Percentiles rank a stretch among this genome's conserved stretches.
phyloP scores from a whole-genome alignment of 768 basidiomycete species.

The Tremella mesenterica region DNA sequence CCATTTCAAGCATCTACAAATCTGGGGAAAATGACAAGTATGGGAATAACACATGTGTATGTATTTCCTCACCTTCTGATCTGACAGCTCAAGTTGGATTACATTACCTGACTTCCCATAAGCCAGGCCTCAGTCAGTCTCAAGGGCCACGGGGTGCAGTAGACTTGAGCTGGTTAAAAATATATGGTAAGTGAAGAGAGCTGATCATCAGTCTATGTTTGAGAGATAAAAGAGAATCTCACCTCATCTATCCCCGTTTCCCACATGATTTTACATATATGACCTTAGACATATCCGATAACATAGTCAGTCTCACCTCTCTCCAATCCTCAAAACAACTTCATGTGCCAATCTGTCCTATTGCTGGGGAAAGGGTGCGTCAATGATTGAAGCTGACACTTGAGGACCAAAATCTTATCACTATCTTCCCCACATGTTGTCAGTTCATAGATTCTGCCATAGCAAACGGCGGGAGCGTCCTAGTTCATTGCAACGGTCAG shows the following conservation, averaged over 20 bases:
- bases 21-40: conserved; percentile 18
- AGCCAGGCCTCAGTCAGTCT: background rate
- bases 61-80: conserved; percentile 6
- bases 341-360: background rate
- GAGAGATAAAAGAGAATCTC: conserved; percentile 37
- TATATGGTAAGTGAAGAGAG: background rate
- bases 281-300: conserved; percentile 43
- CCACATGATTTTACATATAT: conserved; percentile 40
- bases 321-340: background rate
- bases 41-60: conserved; percentile 44
- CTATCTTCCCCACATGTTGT: conserved; percentile 30
- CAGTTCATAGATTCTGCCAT: conserved; percentile 40
- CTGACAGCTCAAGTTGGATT: background rate
- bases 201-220: conserved; percentile 35
- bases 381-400: background rate
- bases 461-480: conserved; percentile 30
- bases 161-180: background rate
- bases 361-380: background rate
- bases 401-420: conserved; percentile 44
- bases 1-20: conserved; percentile 38
- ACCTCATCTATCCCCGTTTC: conserved; percentile 39
- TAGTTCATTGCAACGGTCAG: conserved; percentile 43
- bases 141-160: background rate
- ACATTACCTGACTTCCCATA: background rate
- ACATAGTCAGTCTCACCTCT: conserved; percentile 24